Conservation (phyloP, 2,329 filamentous ascomycete genomes). For the Colletotrichum somersetense region DNA sequence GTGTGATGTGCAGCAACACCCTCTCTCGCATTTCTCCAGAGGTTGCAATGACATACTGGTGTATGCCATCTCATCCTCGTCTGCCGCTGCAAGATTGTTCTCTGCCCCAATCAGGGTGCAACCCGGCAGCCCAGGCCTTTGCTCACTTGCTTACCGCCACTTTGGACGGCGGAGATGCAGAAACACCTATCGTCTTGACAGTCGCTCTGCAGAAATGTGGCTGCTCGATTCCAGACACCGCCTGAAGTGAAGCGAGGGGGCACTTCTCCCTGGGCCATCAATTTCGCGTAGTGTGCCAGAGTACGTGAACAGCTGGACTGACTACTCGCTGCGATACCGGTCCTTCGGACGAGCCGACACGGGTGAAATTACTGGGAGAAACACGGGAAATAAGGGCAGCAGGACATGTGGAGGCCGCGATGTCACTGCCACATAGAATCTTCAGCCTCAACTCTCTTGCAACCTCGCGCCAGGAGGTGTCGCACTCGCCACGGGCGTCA, state of each 20-base stretch:
- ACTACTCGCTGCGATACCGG: not conserved
- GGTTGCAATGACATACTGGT: conserved; percentile 17
- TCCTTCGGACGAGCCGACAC: conserved; percentile 8
- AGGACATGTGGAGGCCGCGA: conserved; percentile 18
- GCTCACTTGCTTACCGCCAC: conserved; percentile 39
- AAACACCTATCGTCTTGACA: conserved; percentile 16
- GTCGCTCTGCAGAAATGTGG: conserved; percentile 17
- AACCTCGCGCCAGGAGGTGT: conserved; percentile 21
- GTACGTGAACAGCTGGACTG: not conserved
- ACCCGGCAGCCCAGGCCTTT: conserved; percentile 27
- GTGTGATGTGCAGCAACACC: not conserved
- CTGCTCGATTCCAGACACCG: conserved; percentile 24
- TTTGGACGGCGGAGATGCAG: conserved; percentile 24
- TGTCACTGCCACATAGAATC: not conserved
- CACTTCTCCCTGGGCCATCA: not conserved
- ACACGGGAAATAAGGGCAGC: not conserved
- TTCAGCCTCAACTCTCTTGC: conserved; percentile 40
- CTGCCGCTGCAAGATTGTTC: conserved; percentile 37
- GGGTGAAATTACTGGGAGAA: conserved; percentile 6
- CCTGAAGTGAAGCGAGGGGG: conserved; percentile 13
- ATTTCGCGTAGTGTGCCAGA: not conserved
- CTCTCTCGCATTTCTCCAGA: not conserved
- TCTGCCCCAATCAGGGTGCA: conserved; percentile 30
- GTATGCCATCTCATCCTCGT: conserved; percentile 11
- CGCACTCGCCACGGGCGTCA: not conserved